A percentile compares a stretch with the other conserved stretches of the same genome.
phyloP scores from a whole-genome alignment of 164 flowering plant species.

The Piper longum region DNA sequence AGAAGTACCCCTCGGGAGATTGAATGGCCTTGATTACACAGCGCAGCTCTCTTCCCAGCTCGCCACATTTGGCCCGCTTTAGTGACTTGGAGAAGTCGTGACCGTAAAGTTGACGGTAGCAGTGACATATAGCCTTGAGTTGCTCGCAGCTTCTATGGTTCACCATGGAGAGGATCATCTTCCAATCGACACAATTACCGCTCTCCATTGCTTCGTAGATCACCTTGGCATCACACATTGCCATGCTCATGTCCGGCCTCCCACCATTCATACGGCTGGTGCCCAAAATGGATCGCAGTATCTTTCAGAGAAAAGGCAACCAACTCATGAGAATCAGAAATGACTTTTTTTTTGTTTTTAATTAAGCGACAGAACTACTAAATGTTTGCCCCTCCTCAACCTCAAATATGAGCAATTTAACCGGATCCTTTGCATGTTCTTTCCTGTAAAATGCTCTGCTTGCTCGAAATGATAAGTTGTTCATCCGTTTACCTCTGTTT shows the following conservation, averaged over 20 bases:
- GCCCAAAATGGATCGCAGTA: constrained; percentile 15
- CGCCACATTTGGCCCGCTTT: constrained; percentile 20
- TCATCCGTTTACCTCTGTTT: constrained; percentile 16
- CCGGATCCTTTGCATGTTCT: no score
- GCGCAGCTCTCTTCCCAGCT: constrained; percentile 24
- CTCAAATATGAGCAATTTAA: neutral
- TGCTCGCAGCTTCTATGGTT: constrained; percentile 22
- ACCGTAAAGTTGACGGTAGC: constrained; percentile 31
- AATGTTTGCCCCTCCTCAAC: neutral
- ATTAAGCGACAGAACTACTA: no score
- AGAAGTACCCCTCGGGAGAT: constrained; percentile 22
- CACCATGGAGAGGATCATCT: constrained; percentile 16
- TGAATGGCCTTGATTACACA: constrained; percentile 14
- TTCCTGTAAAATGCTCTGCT: no score
- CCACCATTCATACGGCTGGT: constrained; percentile 9
- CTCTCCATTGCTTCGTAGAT: constrained; percentile 35
- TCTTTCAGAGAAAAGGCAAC: constrained; percentile 4
- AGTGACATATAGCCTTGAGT: constrained; percentile 16
- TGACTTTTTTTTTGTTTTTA: neutral
- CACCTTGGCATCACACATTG: constrained; percentile 34
- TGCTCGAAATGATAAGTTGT: neutral
- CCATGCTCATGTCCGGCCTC: constrained; percentile 25
- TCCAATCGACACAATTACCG: constrained; percentile 18
- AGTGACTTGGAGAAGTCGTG: constrained; percentile 28
- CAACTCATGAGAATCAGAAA: neutral